Evolutionary conservation across 768 basidiomycete genomes (phyloP).

Genomic region (Pleurotus djamor): DNA sequence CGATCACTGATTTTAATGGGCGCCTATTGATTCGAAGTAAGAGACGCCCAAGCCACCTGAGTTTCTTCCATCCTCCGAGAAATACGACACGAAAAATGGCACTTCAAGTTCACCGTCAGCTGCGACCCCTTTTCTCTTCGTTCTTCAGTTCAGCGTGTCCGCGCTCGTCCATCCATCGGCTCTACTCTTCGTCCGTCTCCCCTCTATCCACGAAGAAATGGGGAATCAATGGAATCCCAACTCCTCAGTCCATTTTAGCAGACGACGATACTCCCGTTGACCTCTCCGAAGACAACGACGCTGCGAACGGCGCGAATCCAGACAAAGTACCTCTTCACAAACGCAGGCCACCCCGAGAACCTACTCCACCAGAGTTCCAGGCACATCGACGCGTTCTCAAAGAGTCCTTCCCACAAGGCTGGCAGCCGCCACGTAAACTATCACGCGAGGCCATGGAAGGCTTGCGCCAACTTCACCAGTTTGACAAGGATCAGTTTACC

Average conservation of each 20-base stretch:
- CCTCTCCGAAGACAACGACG: constrained; percentile 49
- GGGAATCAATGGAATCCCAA: constrained; percentile 33
- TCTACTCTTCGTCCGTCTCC: constrained; percentile 2
- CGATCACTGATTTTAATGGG: not conserved
- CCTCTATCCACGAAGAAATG: constrained; percentile 27
- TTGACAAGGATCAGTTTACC: constrained; percentile 63
- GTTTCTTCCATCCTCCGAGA: constrained; percentile 6
- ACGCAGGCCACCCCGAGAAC: constrained; percentile 31
- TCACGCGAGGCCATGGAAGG: constrained; percentile 85
- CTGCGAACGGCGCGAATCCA: constrained; percentile 39
- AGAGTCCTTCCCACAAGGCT: constrained; percentile 60
- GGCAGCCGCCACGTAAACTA: constrained; percentile 78
- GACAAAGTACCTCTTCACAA: constrained; percentile 33
- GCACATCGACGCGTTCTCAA: constrained; percentile 50
- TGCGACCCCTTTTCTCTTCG: not conserved
- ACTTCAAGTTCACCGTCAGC: too few species aligned
- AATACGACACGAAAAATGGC: too few species aligned
- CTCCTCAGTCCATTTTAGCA: constrained; percentile 44
- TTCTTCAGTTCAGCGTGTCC: not conserved
- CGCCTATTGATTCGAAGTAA: not conserved
- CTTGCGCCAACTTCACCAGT: constrained; percentile 60
- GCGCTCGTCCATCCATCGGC: constrained; percentile 2
- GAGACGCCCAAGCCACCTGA: constrained; percentile 5
- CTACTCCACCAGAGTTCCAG: constrained; percentile 48
- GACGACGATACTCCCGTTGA: constrained; percentile 44